A percentile compares a stretch with the other conserved stretches of the same genome.
Evolutionary conservation across 805 yeast species (phyloP).

Genomic region (Wickerhamomyces canadensis): DNA sequence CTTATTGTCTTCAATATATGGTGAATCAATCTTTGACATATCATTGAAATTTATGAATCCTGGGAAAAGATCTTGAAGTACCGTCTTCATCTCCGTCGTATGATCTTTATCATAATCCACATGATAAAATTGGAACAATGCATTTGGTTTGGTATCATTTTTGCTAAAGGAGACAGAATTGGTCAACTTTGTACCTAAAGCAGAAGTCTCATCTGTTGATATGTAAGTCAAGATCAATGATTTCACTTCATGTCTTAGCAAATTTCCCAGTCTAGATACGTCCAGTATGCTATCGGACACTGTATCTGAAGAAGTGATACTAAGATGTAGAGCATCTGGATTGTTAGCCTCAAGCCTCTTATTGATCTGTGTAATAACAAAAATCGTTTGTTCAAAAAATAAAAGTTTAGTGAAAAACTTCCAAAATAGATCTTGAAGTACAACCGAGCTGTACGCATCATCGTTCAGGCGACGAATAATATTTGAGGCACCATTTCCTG

Average conservation of each 20-base stretch:
- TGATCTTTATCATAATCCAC: conserved; percentile 30
- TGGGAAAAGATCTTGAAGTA: conserved; percentile 63
- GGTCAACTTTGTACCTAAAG: conserved; percentile 7
- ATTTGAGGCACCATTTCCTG: conserved; percentile 22
- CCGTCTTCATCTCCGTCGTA: conserved; percentile 35
- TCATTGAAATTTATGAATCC: conserved; percentile 44
- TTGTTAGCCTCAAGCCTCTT: conserved; percentile 23
- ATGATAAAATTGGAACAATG: conserved; percentile 32
- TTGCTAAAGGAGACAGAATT: conserved; percentile 23
- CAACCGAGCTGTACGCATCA: conserved; percentile 44
- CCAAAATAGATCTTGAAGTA: conserved; percentile 67
- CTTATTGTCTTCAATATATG: conserved; percentile 57
- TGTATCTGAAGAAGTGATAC: not conserved
- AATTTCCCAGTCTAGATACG: conserved; percentile 13
- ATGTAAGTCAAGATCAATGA: conserved; percentile 19
- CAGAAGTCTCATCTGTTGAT: conserved; percentile 9
- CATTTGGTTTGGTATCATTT: conserved; percentile 20
- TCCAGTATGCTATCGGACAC: conserved; percentile 1
- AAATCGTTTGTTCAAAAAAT: conserved; percentile 63
- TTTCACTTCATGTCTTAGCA: conserved; percentile 14
- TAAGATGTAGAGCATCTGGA: conserved; percentile 9
- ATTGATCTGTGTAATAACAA: conserved; percentile 56
- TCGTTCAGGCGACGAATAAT: conserved; percentile 18
- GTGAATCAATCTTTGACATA: conserved; percentile 30
- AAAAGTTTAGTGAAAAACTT: conserved; percentile 59